These are phyloP conservation scores for Podila horticola DNA, from an alignment of 192 early-diverging fungal genomes.

Conservation along the genomic window DNA sequence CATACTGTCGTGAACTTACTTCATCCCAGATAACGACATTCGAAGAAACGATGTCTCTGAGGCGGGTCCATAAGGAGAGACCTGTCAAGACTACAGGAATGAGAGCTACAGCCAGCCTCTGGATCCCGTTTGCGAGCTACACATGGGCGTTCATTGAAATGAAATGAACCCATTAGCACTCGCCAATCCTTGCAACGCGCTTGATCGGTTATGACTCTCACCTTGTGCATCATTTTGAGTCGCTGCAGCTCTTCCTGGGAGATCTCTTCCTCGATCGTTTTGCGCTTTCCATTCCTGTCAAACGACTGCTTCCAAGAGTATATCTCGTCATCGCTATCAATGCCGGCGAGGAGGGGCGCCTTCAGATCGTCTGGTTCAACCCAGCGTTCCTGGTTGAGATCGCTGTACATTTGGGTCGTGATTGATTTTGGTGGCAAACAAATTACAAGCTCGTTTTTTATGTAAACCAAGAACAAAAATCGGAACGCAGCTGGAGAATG, in stretches of 20 bases:
- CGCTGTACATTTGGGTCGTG: no score
- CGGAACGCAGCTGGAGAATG: no score
- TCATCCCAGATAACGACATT: slow-evolving; percentile 61
- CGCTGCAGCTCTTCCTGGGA: neutral
- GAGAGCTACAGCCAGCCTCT: neutral
- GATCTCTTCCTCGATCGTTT: neutral
- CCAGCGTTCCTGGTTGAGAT: no score
- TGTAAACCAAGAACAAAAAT: no score
- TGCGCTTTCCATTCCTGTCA: neutral
- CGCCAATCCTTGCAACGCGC: neutral
- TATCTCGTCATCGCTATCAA: neutral
- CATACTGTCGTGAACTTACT: slow-evolving; percentile 4
- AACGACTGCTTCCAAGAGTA: neutral
- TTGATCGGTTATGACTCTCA: neutral
- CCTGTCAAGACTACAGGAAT: slow-evolving; percentile 5
- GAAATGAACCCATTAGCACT: no score
- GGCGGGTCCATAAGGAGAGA: slow-evolving; percentile 17
- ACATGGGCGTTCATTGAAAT: neutral
- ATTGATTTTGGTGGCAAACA: no score
- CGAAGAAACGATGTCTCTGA: slow-evolving; percentile 5
- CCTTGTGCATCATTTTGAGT: neutral
- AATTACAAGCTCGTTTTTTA: no score
- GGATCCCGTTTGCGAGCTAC: neutral
- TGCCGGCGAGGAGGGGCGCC: neutral
- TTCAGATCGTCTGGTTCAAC: neutral